Evolutionary conservation across 2,329 filamentous ascomycete genomes (phyloP), one percentile per base, ranked within the genome.

Genomic region (Rasamsonia emersonii): DNA sequence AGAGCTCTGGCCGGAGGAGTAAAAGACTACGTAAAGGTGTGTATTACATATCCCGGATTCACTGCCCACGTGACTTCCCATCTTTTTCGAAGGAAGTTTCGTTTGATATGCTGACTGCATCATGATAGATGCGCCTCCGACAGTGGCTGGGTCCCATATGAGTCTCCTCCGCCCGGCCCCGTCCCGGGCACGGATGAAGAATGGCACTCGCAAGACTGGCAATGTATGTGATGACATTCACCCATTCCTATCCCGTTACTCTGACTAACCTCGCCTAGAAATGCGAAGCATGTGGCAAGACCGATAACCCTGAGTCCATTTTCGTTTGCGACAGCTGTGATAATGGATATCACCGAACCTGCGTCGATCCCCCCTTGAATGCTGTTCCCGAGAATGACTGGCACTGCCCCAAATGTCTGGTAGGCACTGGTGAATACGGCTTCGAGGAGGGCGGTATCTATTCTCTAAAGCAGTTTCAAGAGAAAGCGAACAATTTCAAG

Each of bases 361-460:
- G 91, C 50, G 73, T 96, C 13, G 91, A 98, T 43, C 89, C 88
- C 19, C 85, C 83, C 2, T 64, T 93, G 25, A 82, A 80, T 46
- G 66, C 72, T 6, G 77, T 82, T 42, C 86, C 86, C 0, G 82
- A 91, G 15, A 72, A 78, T 32, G 91, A 96, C 51, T 98, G 91
- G 91, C 89, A 96, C 54, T 98, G 91, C 46, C 82, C 91, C 0
- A 77, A 86, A 50, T 98, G 91, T 54, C 73, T 98, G 16, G 91
- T 98, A 15, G 91, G 91, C 28, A 93, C 93, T 35, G 88, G 89
- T 23, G 86, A 96, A 44, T 98, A 94, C 49, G 91, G 91, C 0
- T 98, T 98, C 40, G 89, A 96, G 53, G 91, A 98, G 57, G 91
- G 91, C 15, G 88, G 88, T 3, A 73, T 95, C 14, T 98, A 98